phyloP scores from a whole-genome alignment of 345 rosid species.

The Anacardium occidentale region DNA sequence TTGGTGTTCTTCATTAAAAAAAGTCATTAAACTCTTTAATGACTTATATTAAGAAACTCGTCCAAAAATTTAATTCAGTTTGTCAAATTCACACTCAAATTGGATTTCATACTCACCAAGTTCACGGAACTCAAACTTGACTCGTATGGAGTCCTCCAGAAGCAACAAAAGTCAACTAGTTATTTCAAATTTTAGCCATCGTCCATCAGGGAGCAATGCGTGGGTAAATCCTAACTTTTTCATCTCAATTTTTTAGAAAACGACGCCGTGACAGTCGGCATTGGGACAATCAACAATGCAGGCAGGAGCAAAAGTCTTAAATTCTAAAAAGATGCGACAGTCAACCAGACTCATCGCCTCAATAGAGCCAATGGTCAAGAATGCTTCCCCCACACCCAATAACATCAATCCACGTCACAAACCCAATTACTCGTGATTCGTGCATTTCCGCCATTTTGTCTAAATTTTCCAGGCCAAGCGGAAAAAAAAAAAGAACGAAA shows the following conservation, averaged over 20 bases:
- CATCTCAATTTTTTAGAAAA: background rate
- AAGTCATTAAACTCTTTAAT: too few species aligned
- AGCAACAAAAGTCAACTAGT: background rate
- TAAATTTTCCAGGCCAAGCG: background rate
- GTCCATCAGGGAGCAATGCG: too few species aligned
- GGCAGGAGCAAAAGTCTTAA: background rate
- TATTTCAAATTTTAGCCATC: background rate
- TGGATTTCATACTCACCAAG: too few species aligned
- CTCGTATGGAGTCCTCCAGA: too few species aligned
- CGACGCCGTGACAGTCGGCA: constrained; percentile 17
- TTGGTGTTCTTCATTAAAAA: too few species aligned
- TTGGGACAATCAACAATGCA: background rate
- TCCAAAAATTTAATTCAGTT: too few species aligned
- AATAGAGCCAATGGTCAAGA: background rate
- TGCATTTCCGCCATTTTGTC: background rate
- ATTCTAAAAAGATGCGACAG: background rate
- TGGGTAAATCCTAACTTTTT: background rate
- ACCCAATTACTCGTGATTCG: background rate
- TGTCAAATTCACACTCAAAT: too few species aligned
- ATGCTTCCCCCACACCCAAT: background rate
- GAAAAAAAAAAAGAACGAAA: too few species aligned
- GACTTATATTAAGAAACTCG: too few species aligned
- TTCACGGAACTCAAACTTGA: too few species aligned
- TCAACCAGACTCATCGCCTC: background rate
- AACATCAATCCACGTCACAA: background rate